These are phyloP conservation scores for Rickenella mellea DNA, from an alignment of 768 basidiomycete genomes.

Conservation along the genomic window DNA sequence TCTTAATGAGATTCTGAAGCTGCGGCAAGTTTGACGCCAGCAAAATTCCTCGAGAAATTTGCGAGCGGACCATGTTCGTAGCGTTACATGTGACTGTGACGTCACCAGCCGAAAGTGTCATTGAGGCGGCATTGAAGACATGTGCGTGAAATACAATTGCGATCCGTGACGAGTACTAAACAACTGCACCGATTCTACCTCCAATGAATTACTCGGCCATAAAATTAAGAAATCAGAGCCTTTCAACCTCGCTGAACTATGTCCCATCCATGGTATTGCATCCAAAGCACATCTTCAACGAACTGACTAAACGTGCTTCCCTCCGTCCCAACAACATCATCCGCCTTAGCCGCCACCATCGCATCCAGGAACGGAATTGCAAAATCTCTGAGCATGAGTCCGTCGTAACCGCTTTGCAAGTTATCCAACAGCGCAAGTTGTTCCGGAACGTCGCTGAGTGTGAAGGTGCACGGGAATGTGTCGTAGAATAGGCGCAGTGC, in stretches of 20 bases:
- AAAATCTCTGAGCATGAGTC: conserved; percentile 33
- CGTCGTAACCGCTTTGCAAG: conserved; percentile 38
- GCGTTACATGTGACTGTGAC: too few species aligned
- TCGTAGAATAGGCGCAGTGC: conserved; percentile 33
- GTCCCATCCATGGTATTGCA: conserved; percentile 39
- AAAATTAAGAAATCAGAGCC: not conserved
- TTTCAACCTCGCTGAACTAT: conserved; percentile 39
- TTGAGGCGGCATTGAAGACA: too few species aligned
- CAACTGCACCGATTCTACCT: too few species aligned
- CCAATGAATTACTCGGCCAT: not conserved
- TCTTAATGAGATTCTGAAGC: conserved; percentile 93
- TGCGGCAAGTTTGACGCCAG: conserved; percentile 88
- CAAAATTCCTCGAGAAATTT: conserved; percentile 58
- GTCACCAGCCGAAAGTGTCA: too few species aligned
- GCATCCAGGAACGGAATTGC: conserved; percentile 63
- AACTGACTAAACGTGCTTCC: conserved; percentile 72
- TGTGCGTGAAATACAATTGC: too few species aligned
- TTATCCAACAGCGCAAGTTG: conserved; percentile 19
- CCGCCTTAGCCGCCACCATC: conserved; percentile 51
- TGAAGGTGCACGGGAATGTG: conserved; percentile 59
- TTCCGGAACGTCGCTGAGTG: conserved; percentile 39
- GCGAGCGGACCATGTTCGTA: conserved; percentile 27
- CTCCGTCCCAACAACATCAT: conserved; percentile 55
- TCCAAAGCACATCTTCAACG: conserved; percentile 60
- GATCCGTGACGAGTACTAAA: too few species aligned